Percentiles rank a stretch among this genome's conserved stretches.
Evolutionary conservation across 148 eudicot species (phyloP).

Genomic region (Rhododendron molle): DNA sequence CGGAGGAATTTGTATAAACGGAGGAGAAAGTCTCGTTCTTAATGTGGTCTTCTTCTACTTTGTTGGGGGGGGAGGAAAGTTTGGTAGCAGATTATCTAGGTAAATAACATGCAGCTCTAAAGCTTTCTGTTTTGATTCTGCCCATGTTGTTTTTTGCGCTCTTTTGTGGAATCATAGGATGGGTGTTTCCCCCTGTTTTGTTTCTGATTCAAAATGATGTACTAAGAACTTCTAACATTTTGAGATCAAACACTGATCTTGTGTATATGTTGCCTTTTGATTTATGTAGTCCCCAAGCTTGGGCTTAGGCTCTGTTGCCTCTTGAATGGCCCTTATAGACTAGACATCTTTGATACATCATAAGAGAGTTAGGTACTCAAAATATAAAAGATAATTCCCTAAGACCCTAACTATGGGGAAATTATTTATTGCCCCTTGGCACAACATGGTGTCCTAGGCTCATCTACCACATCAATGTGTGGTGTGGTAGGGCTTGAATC

Average conservation of each 20-base stretch:
- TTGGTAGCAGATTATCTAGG: neutral
- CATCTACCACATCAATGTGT: neutral
- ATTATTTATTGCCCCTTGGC: too few species aligned
- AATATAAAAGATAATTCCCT: too few species aligned
- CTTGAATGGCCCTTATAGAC: too few species aligned
- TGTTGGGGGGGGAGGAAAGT: neutral
- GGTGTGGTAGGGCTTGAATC: neutral
- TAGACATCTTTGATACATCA: neutral
- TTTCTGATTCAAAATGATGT: neutral
- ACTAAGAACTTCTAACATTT: neutral
- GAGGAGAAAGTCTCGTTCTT: neutral
- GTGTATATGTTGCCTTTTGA: neutral
- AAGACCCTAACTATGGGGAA: too few species aligned
- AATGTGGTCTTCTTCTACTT: neutral
- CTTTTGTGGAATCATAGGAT: neutral
- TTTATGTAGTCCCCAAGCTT: neutral
- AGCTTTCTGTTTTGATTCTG: neutral
- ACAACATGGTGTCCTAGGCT: neutral
- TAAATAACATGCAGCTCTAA: neutral
- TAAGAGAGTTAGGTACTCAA: neutral
- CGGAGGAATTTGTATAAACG: slow-evolving; percentile 18
- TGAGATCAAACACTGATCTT: neutral
- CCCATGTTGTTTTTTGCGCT: neutral
- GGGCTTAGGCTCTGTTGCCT: too few species aligned
- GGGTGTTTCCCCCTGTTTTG: neutral